These are phyloP conservation scores for Chlorencoelia australis DNA, from an alignment of 2,329 filamentous ascomycete genomes.

Conservation along the genomic window DNA sequence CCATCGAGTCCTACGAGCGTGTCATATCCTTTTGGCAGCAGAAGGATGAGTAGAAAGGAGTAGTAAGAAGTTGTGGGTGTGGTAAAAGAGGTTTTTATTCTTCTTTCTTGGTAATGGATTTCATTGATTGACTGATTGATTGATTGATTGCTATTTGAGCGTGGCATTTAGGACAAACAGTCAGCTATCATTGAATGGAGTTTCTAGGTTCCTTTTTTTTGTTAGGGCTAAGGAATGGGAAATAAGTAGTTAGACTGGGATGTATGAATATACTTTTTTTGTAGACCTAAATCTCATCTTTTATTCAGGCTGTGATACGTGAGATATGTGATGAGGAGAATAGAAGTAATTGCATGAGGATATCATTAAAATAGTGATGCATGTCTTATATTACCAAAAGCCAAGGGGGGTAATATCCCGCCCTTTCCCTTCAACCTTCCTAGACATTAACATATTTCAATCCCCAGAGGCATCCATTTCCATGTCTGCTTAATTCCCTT, in stretches of 20 bases:
- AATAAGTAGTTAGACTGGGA: no score
- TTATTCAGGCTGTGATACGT: no score
- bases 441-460: no score
- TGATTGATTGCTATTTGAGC: constrained; percentile 3
- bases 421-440: no score
- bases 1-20: constrained; percentile 18
- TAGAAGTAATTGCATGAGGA: no score
- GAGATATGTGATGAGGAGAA: no score
- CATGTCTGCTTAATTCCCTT: no score
- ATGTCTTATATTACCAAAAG: no score
- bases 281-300: background rate
- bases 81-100: background rate
- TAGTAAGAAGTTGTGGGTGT: background rate
- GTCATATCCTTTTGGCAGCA: constrained; percentile 13
- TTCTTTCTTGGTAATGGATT: background rate
- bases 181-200: constrained; percentile 2
- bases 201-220: constrained; percentile 2
- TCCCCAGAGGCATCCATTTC: no score
- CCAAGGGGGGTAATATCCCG: no score
- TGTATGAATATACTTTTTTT: constrained; percentile 6
- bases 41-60: constrained; percentile 10
- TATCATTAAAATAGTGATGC: no score
- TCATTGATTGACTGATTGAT: background rate
- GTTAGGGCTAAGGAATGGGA: constrained; percentile 1
- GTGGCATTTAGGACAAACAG: constrained; percentile 3